Base-by-base conservation (phyloP, 176 grass and related monocot genomes). In the Tillandsia fasciculata region DNA sequence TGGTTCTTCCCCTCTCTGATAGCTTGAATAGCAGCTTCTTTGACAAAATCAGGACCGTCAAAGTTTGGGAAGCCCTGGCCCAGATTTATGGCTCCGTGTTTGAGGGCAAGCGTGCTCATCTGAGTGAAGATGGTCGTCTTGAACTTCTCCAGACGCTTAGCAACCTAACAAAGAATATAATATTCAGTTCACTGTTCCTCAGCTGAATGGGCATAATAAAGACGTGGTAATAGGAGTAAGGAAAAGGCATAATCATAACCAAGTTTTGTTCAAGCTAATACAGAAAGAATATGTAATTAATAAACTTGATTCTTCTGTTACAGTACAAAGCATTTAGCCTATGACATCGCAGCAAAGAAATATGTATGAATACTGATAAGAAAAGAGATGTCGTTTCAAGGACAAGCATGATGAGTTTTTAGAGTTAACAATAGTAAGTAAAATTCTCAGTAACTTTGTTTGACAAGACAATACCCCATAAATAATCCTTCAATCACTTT, bases 21-120 rank as follows among this genome's bases (percentile, higher is more conserved):
- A 77, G 89, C 89, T 81, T 90, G 69, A 49, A 99, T 93, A 24
- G 94, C 94, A 58, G 89, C 89, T 26, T 92, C 86, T 67, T 99
- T 99, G 27, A 93, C 82, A 77, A 99, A 99, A 65, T 88, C 79
- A 51, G 89, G 94, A 13, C 94, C 94, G 57, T 99, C 94, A 51
- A 99, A 99, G 78, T 99, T 99, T 2, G 94, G 94, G 72, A 99
- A 99, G 12, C 94, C 94, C 77, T 99, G 94, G 4, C 94, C 94
- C 63, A 99, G 84, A 69, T 99, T 99, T 78, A 99, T 90, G 61
- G 94, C 94, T 71, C 83, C 87, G 81, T 93, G 87, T 67, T 93
- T 99, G 63, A 93, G 79, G 18, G 94, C 94, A 33, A 99, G 89
- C 82, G 85, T 92, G 78, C 94, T 99, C 94, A 99, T 99, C 74